A percentile compares a stretch with the other conserved stretches of the same genome.
Evolutionary conservation across 202 grass and related monocot genomes (phyloP).

Genomic region (Panicum virgatum): DNA sequence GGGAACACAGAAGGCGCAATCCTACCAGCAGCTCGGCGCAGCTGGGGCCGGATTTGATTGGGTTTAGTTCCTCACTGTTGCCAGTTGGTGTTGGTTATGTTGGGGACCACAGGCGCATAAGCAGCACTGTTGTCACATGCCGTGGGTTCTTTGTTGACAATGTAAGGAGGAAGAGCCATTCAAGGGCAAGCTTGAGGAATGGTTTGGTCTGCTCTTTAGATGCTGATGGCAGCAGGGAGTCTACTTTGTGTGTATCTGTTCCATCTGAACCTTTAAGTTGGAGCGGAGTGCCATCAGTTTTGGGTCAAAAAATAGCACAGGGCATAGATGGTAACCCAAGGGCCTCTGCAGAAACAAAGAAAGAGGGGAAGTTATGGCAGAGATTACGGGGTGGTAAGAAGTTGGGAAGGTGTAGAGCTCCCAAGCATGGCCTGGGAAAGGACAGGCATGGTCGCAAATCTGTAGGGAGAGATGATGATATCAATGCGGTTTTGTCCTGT

Average conservation of each 20-base stretch:
- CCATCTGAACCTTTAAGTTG: constrained; percentile 35
- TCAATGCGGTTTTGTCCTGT: constrained; percentile 39
- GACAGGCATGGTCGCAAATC: constrained; percentile 20
- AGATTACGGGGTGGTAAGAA: constrained; percentile 49
- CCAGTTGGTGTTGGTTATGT: constrained; percentile 28
- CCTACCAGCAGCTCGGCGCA: constrained; percentile 31
- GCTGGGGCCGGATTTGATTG: constrained; percentile 50
- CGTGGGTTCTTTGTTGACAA: constrained; percentile 11
- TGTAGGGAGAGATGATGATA: constrained; percentile 22
- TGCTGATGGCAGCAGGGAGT: constrained; percentile 5
- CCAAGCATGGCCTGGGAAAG: constrained; percentile 22
- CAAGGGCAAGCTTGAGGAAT: constrained; percentile 32
- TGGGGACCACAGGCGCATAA: constrained; percentile 17
- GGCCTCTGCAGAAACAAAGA: constrained; percentile 20
- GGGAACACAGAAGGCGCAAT: constrained; percentile 47
- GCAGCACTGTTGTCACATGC: background rate
- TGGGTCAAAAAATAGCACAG: constrained; percentile 9
- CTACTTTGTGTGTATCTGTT: constrained; percentile 18
- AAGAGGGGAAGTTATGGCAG: constrained; percentile 42
- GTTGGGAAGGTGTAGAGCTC: constrained; percentile 16
- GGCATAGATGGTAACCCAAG: background rate
- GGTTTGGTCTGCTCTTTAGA: constrained; percentile 31
- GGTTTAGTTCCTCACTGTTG: constrained; percentile 42
- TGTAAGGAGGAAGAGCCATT: constrained; percentile 21
- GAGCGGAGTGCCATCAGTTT: background rate